Percentiles rank a stretch among this genome's conserved stretches.
These are phyloP conservation scores for Mentha longifolia DNA, from an alignment of 257 asterid genomes.

Conservation along the genomic window DNA sequence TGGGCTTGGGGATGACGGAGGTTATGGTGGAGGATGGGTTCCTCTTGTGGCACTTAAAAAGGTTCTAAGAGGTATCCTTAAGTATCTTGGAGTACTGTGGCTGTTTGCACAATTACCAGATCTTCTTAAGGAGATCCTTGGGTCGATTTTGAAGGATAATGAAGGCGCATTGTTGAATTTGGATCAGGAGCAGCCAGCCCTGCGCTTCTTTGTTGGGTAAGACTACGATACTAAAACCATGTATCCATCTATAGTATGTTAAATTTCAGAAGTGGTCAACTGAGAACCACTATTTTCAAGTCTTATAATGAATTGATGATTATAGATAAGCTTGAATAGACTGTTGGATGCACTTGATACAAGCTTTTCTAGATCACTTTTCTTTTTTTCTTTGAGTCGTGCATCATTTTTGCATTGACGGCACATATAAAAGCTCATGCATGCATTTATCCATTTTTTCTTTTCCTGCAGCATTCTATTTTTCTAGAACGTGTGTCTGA, in stretches of 20 bases:
- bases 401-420: not conserved
- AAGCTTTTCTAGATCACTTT: not conserved
- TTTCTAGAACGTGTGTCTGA: conserved; percentile 26
- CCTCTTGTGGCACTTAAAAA: conserved; percentile 97
- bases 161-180: conserved; percentile 95
- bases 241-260: not conserved
- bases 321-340: not conserved
- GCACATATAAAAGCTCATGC: not conserved
- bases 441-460: not conserved
- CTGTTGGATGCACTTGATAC: not conserved
- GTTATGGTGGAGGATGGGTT: conserved; percentile 99
- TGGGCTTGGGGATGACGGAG: conserved; percentile 99
- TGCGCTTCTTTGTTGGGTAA: conserved; percentile 99
- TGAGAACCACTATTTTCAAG: no score
- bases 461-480: conserved; percentile 14
- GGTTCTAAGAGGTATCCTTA: conserved; percentile 95
- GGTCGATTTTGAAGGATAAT: conserved; percentile 94
- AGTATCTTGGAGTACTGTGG: conserved; percentile 99
- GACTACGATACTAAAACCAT: conserved; percentile 23
- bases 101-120: conserved; percentile 97
- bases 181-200: conserved; percentile 99
- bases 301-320: no score
- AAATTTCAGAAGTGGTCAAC: not conserved
- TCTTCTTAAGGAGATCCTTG: conserved; percentile 91
- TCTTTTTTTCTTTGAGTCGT: not conserved